Conservation (phyloP, 805 yeast species). For the Wickerhamiella cacticola region DNA sequence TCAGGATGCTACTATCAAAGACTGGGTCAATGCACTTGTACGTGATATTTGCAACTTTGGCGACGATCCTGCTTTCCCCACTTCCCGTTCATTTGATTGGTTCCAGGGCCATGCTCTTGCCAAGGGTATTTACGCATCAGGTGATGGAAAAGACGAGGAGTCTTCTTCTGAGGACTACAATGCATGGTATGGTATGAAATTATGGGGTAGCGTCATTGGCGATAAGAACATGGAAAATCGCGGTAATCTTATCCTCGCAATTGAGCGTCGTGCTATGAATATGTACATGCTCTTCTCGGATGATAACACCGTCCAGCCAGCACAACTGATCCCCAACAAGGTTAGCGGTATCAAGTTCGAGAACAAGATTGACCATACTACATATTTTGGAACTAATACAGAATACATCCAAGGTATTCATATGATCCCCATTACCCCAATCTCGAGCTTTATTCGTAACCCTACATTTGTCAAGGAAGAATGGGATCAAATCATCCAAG, state of each 20-base stretch:
- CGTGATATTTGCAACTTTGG: slow-evolving; percentile 53
- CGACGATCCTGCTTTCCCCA: slow-evolving; percentile 47
- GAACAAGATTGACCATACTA: slow-evolving; percentile 59
- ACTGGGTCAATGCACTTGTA: slow-evolving; percentile 49
- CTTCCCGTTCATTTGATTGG: slow-evolving; percentile 57
- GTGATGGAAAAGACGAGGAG: slow-evolving; percentile 63
- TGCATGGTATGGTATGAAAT: slow-evolving; percentile 53
- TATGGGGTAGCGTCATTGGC: slow-evolving; percentile 52
- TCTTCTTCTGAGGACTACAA: slow-evolving; percentile 61
- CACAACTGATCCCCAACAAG: slow-evolving; percentile 41
- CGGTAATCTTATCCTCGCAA: slow-evolving; percentile 46
- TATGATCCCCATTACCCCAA: slow-evolving; percentile 61
- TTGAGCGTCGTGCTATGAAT: slow-evolving; percentile 44
- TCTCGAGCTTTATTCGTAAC: slow-evolving; percentile 43
- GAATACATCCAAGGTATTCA: slow-evolving; percentile 70
- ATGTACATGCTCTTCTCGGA: slow-evolving; percentile 41
- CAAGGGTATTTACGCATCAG: slow-evolving; percentile 47
- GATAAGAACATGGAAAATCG: slow-evolving; percentile 42
- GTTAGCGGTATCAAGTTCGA: slow-evolving; percentile 62
- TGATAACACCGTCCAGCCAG: slow-evolving; percentile 42
- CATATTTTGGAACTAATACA: slow-evolving; percentile 50
- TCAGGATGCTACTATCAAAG: slow-evolving; percentile 30
- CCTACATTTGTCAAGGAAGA: slow-evolving; percentile 42
- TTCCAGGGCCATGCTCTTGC: slow-evolving; percentile 69
- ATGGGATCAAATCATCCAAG: slow-evolving; percentile 42